A percentile compares a stretch with the other conserved stretches of the same genome.
Conservation (phyloP, 1,284 basidiomycete genomes). For the Austroboletus novae-zelandiae region DNA sequence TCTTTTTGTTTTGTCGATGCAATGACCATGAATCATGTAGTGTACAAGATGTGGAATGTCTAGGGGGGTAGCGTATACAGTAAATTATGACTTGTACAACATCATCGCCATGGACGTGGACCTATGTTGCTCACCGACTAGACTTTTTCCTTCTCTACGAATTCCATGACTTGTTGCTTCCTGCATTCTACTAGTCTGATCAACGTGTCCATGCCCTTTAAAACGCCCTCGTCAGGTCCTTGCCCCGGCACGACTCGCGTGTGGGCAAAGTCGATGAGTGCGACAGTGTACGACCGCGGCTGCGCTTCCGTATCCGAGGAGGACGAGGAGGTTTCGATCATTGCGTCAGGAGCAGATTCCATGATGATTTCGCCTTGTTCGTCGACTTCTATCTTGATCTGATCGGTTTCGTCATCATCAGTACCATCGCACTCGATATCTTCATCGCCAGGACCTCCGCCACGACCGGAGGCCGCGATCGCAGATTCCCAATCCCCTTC, state of each 20-base stretch:
- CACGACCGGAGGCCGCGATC: constrained; percentile 41
- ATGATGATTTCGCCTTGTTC: constrained; percentile 38
- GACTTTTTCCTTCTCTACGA: background rate
- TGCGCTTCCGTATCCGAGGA: constrained; percentile 33
- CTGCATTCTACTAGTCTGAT: constrained; percentile 21
- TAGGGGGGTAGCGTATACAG: too few relatives aligned
- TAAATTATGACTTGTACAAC: too few relatives aligned
- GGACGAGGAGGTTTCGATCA: constrained; percentile 27
- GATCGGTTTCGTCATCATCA: constrained; percentile 31
- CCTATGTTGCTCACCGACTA: background rate
- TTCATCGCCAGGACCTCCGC: constrained; percentile 38
- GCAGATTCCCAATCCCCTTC: constrained; percentile 64
- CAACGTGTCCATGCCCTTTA: constrained; percentile 28
- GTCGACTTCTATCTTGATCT: constrained; percentile 35
- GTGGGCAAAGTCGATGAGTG: constrained; percentile 95
- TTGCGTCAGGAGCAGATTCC: constrained; percentile 37
- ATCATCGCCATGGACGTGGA: too few relatives aligned
- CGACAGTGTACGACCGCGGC: constrained; percentile 62
- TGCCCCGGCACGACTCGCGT: constrained; percentile 66
- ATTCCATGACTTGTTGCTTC: constrained; percentile 12
- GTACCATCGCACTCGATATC: constrained; percentile 22
- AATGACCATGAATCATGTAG: background rate
- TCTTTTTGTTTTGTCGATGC: background rate
- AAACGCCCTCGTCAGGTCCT: constrained; percentile 64
- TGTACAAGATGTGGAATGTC: too few relatives aligned